Percentiles rank a stretch among this genome's conserved stretches.
Conservation (phyloP, 2,329 filamentous ascomycete genomes). For the Talaromyces albobiverticillius region DNA sequence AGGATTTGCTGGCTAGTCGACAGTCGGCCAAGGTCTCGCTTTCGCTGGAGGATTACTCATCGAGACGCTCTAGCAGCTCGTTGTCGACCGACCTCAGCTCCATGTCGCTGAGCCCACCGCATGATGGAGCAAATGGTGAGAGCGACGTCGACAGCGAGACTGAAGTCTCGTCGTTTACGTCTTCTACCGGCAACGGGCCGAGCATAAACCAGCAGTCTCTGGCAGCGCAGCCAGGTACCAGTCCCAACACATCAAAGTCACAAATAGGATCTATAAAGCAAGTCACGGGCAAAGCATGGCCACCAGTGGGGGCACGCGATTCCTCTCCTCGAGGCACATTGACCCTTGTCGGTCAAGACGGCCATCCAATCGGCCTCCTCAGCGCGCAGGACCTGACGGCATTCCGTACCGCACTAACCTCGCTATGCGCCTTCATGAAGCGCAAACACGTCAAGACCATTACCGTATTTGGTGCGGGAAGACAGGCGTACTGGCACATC, state of each 20-base stretch:
- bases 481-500: conserved; percentile 93
- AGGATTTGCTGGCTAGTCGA: conserved; percentile 6
- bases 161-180: conserved; percentile 5
- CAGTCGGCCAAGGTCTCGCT: conserved; percentile 11
- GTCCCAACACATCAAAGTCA: conserved; percentile 19
- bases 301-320: conserved; percentile 29
- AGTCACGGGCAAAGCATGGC: conserved; percentile 32
- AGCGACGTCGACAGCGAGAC: conserved; percentile 7
- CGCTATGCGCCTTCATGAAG: conserved; percentile 59
- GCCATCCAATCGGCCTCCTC: conserved; percentile 60
- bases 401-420: conserved; percentile 64
- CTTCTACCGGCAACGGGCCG: conserved; percentile 24
- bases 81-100: conserved; percentile 14
- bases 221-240: conserved; percentile 25
- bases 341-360: conserved; percentile 57
- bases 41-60: conserved; percentile 11
- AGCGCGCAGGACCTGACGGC: conserved; percentile 68
- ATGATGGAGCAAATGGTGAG: not conserved
- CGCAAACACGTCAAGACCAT: conserved; percentile 71
- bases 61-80: conserved; percentile 12
- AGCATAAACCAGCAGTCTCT: conserved; percentile 26
- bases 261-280: conserved; percentile 22
- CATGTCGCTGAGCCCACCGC: conserved; percentile 7
- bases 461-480: conserved; percentile 81
- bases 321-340: conserved; percentile 57